These are phyloP conservation scores for Candida hispaniensis DNA, from an alignment of 805 yeast species.

Conservation along the genomic window DNA sequence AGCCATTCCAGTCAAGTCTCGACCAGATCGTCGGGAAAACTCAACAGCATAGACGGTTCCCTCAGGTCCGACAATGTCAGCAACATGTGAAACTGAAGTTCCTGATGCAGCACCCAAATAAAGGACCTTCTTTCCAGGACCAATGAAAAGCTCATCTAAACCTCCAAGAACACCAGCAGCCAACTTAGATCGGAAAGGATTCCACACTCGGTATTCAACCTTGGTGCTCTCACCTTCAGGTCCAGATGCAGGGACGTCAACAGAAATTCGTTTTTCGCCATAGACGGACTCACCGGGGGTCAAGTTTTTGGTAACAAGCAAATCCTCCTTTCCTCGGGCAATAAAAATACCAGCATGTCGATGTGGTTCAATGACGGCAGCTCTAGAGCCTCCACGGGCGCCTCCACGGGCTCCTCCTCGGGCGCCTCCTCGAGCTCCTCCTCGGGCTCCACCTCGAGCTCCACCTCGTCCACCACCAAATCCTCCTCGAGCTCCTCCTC, in stretches of 20 bases:
- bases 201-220: slow-evolving; percentile 99
- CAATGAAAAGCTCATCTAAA: slow-evolving; percentile 92
- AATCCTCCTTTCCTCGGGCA: slow-evolving; percentile 99
- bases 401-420: slow-evolving; percentile 48
- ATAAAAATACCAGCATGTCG: slow-evolving; percentile 97
- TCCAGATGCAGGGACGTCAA: slow-evolving; percentile 86
- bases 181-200: slow-evolving; percentile 98
- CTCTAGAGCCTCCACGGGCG: slow-evolving; percentile 72
- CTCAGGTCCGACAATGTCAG: slow-evolving; percentile 98
- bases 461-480: slow-evolving; percentile 35
- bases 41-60: slow-evolving; percentile 98
- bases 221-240: slow-evolving; percentile 61
- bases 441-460: slow-evolving; percentile 42
- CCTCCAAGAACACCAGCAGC: slow-evolving; percentile 99
- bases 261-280: slow-evolving; percentile 92
- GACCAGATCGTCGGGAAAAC: slow-evolving; percentile 99
- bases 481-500: slow-evolving; percentile 24
- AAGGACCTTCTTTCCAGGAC: slow-evolving; percentile 95
- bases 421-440: slow-evolving; percentile 48
- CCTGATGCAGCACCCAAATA: slow-evolving; percentile 99
- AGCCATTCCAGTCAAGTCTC: slow-evolving; percentile 98
- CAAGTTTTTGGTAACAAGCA: slow-evolving; percentile 88
- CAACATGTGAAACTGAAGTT: slow-evolving; percentile 96
- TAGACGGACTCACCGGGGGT: slow-evolving; percentile 98
- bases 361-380: slow-evolving; percentile 87